A percentile compares a stretch with the other conserved stretches of the same genome.
phyloP scores from a whole-genome alignment of 768 basidiomycete genomes.

The Cyathus striatus region DNA sequence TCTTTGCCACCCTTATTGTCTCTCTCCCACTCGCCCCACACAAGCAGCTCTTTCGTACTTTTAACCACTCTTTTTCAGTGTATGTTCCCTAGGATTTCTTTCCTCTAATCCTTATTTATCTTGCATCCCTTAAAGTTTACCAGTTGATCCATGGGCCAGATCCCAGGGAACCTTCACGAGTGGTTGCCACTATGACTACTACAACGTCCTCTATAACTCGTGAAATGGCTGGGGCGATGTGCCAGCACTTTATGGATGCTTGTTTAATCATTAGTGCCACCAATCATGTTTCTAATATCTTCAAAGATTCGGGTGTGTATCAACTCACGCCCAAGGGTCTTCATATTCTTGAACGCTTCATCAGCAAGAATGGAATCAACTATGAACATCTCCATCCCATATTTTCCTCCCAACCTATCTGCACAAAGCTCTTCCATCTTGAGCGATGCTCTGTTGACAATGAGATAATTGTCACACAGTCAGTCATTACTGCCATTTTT shows the following conservation, averaged over 20 bases:
- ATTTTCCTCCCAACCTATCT: conserved; percentile 90
- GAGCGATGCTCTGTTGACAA: conserved; percentile 91
- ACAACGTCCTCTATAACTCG: conserved; percentile 99
- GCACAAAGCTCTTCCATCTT: conserved; percentile 95
- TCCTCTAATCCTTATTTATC: conserved; percentile 44
- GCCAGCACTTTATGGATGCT: conserved; percentile 99
- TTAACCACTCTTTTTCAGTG: conserved; percentile 94
- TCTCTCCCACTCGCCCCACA: conserved; percentile 85
- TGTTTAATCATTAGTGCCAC: conserved; percentile 95
- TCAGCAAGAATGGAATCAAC: conserved; percentile 97
- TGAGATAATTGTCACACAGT: conserved; percentile 94
- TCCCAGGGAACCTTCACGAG: conserved; percentile 94
- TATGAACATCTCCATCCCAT: conserved; percentile 88
- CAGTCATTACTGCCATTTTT: conserved; percentile 94
- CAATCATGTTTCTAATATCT: conserved; percentile 80
- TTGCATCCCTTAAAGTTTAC: conserved; percentile 95
- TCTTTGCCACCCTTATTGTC: conserved; percentile 95
- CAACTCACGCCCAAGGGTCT: conserved; percentile 95
- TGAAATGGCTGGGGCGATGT: conserved; percentile 99
- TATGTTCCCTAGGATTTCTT: conserved; percentile 35
- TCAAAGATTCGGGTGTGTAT: conserved; percentile 98
- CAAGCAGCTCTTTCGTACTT: conserved; percentile 94
- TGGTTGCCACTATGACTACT: conserved; percentile 98
- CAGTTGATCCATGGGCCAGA: conserved; percentile 98
- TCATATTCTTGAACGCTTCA: conserved; percentile 98